Evolutionary conservation across 495 filamentous ascomycete genomes (phyloP).

Genomic region (Copromyces sp.): DNA sequence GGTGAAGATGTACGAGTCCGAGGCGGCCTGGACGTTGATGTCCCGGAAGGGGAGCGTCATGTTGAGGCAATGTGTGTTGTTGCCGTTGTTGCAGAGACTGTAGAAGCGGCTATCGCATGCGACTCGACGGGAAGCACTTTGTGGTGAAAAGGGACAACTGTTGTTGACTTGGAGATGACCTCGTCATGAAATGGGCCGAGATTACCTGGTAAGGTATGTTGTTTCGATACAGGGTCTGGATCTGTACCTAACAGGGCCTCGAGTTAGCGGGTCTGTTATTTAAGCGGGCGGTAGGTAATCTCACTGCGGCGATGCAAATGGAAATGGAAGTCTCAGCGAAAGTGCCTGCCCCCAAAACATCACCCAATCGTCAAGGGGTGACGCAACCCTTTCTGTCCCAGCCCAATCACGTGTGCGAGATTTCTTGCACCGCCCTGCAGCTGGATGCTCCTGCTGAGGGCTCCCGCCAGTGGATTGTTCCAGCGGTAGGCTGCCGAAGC

Average conservation of each 20-base stretch:
- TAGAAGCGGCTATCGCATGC: background rate
- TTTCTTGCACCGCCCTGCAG: background rate
- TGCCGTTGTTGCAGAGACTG: background rate
- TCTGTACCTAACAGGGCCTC: background rate
- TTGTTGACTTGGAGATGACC: background rate
- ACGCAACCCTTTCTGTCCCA: background rate
- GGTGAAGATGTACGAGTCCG: slow-evolving; percentile 89
- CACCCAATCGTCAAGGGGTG: background rate
- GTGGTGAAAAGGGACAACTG: background rate
- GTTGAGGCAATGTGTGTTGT: slow-evolving; percentile 7
- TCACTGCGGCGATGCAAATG: background rate
- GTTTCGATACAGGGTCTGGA: background rate
- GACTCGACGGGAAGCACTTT: background rate
- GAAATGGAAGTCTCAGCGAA: background rate
- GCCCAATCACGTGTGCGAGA: background rate
- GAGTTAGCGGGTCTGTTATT: background rate
- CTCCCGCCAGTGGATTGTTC: background rate
- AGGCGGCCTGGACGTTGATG: slow-evolving; percentile 87
- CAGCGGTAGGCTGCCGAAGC: background rate
- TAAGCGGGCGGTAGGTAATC: background rate
- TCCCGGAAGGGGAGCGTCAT: slow-evolving; percentile 78
- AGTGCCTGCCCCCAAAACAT: background rate
- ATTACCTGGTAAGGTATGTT: background rate
- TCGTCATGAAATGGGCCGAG: background rate
- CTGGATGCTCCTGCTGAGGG: background rate